phyloP scores from a whole-genome alignment of 1,284 basidiomycete species.

The Amylostereum areolatum region DNA sequence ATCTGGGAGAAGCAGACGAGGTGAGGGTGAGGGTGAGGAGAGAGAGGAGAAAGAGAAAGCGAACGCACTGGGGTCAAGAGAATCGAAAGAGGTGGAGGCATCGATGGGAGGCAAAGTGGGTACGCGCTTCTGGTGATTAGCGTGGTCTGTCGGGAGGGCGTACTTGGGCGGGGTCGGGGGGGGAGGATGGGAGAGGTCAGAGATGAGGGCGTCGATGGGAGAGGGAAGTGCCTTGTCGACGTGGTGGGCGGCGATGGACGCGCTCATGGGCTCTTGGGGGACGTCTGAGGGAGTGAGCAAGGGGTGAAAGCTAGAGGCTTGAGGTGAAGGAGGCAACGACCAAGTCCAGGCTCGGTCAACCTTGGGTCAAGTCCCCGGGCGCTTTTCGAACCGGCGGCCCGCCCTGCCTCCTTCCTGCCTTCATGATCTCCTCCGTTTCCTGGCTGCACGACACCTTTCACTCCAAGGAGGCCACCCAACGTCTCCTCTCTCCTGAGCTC shows the following conservation, averaged over 20 bases:
- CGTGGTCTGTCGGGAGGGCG: conserved; percentile 10
- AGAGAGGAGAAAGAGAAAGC: conserved; percentile 7
- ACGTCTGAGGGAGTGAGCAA: conserved; percentile 1
- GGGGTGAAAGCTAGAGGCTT: neutral
- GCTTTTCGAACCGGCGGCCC: neutral
- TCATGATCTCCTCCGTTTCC: conserved; percentile 21
- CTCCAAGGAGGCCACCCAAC: conserved; percentile 26
- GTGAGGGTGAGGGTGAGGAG: neutral
- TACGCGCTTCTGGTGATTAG: conserved; percentile 2
- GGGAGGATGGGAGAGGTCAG: conserved; percentile 7
- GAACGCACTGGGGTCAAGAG: conserved; percentile 15
- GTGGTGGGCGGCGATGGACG: conserved; percentile 9
- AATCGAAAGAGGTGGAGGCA: conserved; percentile 23
- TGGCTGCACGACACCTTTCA: conserved; percentile 38
- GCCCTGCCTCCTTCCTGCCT: neutral
- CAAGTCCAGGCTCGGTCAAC: too few species aligned
- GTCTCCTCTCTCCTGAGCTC: conserved; percentile 52
- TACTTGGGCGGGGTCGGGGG: conserved; percentile 33
- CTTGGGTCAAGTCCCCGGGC: neutral
- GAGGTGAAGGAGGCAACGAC: conserved; percentile 2
- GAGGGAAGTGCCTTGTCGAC: conserved; percentile 25
- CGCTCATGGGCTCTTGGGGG: conserved; percentile 18
- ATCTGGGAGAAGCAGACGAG: conserved; percentile 12
- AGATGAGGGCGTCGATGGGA: conserved; percentile 24
- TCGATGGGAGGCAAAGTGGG: conserved; percentile 22